Evolutionary conservation across 1,284 basidiomycete species (phyloP), one percentile per base, ranked within the genome.

Genomic region (Puccinia hordei): DNA sequence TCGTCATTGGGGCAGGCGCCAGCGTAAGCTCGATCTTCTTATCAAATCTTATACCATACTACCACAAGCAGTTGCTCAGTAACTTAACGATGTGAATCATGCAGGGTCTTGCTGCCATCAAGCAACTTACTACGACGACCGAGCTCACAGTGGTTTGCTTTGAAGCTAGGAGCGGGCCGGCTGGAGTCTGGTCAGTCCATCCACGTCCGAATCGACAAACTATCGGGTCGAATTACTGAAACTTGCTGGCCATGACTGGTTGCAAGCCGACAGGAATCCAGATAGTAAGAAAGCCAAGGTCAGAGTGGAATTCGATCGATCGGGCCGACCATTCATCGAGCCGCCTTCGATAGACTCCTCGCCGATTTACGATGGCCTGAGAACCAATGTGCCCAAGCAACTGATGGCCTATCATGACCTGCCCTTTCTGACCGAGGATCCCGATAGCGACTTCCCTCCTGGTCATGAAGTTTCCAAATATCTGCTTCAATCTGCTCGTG

Each of bases 321-420:
- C 41, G 5, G 83, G 83, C 35, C 33, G 61, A 5, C 77, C 82
- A 0, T 57, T 83, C 33, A 46, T 76, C 1, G 17, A 69, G 38
- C 80, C 72, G 0, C 15, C 22, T 0, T 80, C 72, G 9, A 65
- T 5, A 1, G 81, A 79, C 24, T 35, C 80, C 5, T 80, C 83
- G 8, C 83, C 84, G 12, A 85, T 85, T 83, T 85, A 85, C 69
- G 83, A 84, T 35, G 85, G 84, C 3, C 66, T 86, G 44, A 65
- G 84, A 2, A 86, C 85, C 13, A 86, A 86, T 73, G 81, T 86
- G 19, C 81, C 85, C 1, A 82, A 81, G 41, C 82, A 85, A 44
- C 69, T 85, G 0, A 86, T 86, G 85, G 72, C 81, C 19, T 86
- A 81, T 75, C 81, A 83, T 1, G 83, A 84, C 46, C 27, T 38